These are phyloP conservation scores for Lasiodiplodia sp. DNA, from an alignment of 2,329 filamentous ascomycete species.

Conservation along the genomic window DNA sequence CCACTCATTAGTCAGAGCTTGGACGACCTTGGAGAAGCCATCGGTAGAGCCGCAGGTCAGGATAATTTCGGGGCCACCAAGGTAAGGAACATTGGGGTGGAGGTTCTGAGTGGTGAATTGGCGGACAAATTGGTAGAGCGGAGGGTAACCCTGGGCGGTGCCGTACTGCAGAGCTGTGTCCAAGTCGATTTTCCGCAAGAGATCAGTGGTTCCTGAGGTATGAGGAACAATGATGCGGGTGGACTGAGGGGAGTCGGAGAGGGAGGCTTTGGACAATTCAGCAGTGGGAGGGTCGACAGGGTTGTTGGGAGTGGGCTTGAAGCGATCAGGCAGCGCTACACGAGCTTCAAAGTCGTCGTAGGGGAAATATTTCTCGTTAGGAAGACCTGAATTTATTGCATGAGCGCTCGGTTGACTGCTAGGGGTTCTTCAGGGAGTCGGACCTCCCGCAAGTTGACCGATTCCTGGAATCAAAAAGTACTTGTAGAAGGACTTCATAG, in stretches of 20 bases:
- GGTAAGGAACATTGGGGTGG: conserved; percentile 83
- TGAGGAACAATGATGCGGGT: conserved; percentile 76
- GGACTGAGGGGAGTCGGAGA: conserved; percentile 39
- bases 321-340: conserved; percentile 76
- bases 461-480: conserved; percentile 74
- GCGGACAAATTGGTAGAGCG: conserved; percentile 78
- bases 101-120: conserved; percentile 79
- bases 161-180: conserved; percentile 87
- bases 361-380: conserved; percentile 82
- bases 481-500: conserved; percentile 84
- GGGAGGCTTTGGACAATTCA: conserved; percentile 41
- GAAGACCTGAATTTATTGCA: conserved; percentile 67
- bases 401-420: conserved; percentile 31
- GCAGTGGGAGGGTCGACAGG: conserved; percentile 56
- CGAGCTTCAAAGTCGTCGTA: conserved; percentile 90
- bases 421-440: conserved; percentile 8
- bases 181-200: conserved; percentile 77
- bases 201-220: conserved; percentile 64
- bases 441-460: conserved; percentile 67
- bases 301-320: conserved; percentile 72
- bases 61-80: conserved; percentile 76
- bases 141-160: conserved; percentile 79
- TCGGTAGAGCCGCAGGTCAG: conserved; percentile 86
- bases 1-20: conserved; percentile 80
- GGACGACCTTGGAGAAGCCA: conserved; percentile 79